Evolutionary conservation across 805 yeast species (phyloP), one percentile per base, ranked within the genome.

Genomic region (Cyberlindnera maclurae): DNA sequence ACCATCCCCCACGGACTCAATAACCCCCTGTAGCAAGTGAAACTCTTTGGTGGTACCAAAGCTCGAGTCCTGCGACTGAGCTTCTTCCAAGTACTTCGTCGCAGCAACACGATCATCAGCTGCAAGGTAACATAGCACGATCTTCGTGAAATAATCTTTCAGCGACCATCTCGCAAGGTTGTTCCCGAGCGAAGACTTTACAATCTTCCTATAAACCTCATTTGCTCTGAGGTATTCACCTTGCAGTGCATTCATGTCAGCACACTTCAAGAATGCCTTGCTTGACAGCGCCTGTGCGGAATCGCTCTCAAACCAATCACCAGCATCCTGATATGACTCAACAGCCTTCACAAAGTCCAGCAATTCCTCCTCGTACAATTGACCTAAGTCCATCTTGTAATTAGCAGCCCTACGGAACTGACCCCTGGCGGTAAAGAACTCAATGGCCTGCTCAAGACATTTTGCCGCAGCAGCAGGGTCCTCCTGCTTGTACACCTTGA

Each of bases 361-460:
- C 15, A 86, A 64, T 35, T 82, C 84, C 33, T 73, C 73, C 62
- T 90, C 97, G 56, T 84, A 86, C 33, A 90, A 61, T 49, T 79
- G 88, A 10, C 89, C 98, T 54, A 93, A 70, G 58, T 93, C 98
- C 68, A 82, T 77, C 57, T 89, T 82, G 65, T 83, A 89, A 57
- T 87, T 87, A 11, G 98, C 98, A 17, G 95, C 96, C 59, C 97
- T 73, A 59, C 98, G 78, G 64, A 93, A 93, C 60, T 90, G 96
- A 11, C 99, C 99, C 50, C 85, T 78, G 45, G 77, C 71, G 2
- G 95, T 87, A 60, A 89, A 90, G 56, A 86, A 71, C 45, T 77
- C 80, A 43, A 90, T 79, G 1, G 97, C 96, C 50, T 73, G 73
- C 41, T 74, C 72, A 45, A 93, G 68, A 5, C 86, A 77, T 37